Evolutionary conservation across 371 early-diverging fungal genomes (phyloP), one percentile per base, ranked within the genome.

Genomic region (Mortierella sp.): DNA sequence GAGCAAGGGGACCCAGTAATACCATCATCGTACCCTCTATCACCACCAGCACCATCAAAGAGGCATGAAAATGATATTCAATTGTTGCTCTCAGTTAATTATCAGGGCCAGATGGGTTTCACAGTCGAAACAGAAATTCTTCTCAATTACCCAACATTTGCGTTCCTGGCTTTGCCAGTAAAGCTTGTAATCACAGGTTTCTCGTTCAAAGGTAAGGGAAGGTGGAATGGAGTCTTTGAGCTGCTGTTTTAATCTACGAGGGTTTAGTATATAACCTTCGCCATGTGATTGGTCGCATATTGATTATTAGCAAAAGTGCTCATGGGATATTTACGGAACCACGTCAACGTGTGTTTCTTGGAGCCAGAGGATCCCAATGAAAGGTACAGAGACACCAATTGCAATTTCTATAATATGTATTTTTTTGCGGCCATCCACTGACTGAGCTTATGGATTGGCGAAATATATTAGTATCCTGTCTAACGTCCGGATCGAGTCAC

Each of bases 61-160:
- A 65, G 83, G 36, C 64, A 81, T 33, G 85, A 85, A 75, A 90
- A 87, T 69, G 97, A 97, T 78, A 88, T 94, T 61, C 97, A 97
- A 79, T 69, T 96, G 8, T 88, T 91, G 43, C 84, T 96, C 53
- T 64, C 85, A 21, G 87, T 97, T 1, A 86, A 89, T 4, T 97
- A 97, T 77, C 90, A 92, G 59, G 97, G 97, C 3, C 92, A 96
- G 78, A 92, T 96, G 92, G 86, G 91, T 16, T 86, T 96, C 85
- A 91, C 94, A n/a, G 83, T 98, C 11, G 74, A 90, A 57, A 97
- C 96, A 0, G 96, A 95, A 79, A 81, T 98, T 65, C 90, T 94
- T 50, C 92, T 98, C 81, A 96, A 97, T 82, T 96, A 97, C 71
- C 97, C 97, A 4, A 95, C 96, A 10, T 90, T 95, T 70, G 92